Conservation (phyloP, 2,329 filamentous ascomycete genomes). For the Aureobasidium lini region DNA sequence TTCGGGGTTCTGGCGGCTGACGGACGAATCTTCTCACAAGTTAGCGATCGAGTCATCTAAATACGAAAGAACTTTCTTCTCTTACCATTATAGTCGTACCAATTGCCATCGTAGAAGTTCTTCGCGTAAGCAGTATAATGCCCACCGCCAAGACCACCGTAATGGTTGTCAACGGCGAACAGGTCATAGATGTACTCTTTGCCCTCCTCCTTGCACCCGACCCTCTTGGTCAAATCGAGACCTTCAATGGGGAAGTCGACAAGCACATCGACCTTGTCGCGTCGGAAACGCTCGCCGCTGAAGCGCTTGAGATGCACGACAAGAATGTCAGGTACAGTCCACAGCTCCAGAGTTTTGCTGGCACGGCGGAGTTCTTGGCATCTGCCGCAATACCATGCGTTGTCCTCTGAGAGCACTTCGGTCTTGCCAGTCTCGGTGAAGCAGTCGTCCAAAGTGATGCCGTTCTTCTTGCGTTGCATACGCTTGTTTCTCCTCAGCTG, state of each 20-base stretch:
- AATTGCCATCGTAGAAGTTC: constrained; percentile 80
- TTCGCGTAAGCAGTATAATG: constrained; percentile 94
- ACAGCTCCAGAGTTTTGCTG: constrained; percentile 93
- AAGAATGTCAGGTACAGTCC: constrained; percentile 92
- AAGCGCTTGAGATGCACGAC: constrained; percentile 95
- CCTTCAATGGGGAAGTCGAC: constrained; percentile 89
- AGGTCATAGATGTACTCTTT: constrained; percentile 85
- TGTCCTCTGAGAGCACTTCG: constrained; percentile 87
- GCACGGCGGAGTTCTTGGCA: constrained; percentile 92
- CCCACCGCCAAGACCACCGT: constrained; percentile 83
- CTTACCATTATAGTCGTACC: constrained; percentile 97
- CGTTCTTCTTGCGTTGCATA: constrained; percentile 59
- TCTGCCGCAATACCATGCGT: constrained; percentile 94
- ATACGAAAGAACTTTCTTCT: constrained; percentile 15
- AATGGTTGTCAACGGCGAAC: constrained; percentile 94
- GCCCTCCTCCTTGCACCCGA: constrained; percentile 70
- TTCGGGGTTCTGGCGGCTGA: constrained; percentile 54
- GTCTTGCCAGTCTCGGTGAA: constrained; percentile 91
- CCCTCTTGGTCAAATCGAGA: constrained; percentile 71
- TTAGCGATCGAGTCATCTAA: not conserved
- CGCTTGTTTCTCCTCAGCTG: constrained; percentile 57
- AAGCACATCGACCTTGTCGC: constrained; percentile 84
- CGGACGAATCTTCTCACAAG: constrained; percentile 56
- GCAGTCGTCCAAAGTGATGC: constrained; percentile 81
- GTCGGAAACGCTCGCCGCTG: constrained; percentile 70